Conservation (phyloP, 805 yeast genomes). For the Pichia exigua region DNA sequence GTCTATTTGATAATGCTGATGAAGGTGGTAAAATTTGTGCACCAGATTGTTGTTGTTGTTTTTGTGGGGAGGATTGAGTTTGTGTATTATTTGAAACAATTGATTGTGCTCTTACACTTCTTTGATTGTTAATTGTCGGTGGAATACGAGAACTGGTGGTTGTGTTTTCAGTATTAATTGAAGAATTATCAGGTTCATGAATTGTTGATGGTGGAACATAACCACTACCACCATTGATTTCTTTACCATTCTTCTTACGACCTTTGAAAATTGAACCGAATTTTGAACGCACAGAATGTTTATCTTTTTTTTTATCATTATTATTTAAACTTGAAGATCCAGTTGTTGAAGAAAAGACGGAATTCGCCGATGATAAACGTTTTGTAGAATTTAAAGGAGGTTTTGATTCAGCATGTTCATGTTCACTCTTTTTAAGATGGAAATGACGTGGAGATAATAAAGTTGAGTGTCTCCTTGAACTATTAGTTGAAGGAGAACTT, state of each 20-base stretch:
- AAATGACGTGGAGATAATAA: conserved; percentile 9
- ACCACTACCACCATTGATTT: conserved; percentile 11
- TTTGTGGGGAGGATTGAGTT: neutral
- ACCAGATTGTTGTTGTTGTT: neutral
- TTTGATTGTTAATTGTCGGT: neutral
- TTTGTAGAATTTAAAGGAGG: neutral
- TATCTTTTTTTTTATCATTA: conserved; percentile 20
- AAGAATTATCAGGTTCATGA: conserved; percentile 27
- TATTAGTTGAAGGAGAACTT: conserved; percentile 11
- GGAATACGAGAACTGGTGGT: conserved; percentile 1
- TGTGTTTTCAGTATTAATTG: conserved; percentile 19
- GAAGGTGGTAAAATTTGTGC: neutral
- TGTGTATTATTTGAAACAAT: conserved; percentile 3
- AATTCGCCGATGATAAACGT: conserved; percentile 10
- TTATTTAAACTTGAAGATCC: neutral
- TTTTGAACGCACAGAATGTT: conserved; percentile 47
- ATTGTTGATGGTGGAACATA: conserved; percentile 17
- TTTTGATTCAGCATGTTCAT: neutral
- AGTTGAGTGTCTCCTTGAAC: conserved; percentile 7
- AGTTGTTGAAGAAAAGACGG: conserved; percentile 10
- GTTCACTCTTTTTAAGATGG: conserved; percentile 9
- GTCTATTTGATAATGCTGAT: neutral
- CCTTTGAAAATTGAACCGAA: conserved; percentile 63
- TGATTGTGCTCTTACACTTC: conserved; percentile 11
- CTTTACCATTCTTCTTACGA: conserved; percentile 47